These are phyloP conservation scores for Gossypium laxum DNA, from an alignment of 441 rosid species.

Conservation along the genomic window DNA sequence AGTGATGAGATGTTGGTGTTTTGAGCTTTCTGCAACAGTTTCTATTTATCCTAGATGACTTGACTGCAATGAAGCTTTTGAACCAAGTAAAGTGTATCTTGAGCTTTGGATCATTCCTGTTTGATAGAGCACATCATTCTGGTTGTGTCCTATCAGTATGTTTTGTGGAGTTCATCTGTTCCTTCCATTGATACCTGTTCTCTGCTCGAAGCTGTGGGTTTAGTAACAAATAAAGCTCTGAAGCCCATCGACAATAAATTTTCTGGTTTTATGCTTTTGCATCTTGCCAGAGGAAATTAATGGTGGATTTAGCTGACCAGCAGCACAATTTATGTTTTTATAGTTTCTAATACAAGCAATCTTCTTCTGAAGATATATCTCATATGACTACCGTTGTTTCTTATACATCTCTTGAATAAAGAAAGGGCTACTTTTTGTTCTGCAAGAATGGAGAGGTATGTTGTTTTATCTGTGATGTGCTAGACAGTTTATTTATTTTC, in stretches of 20 bases:
- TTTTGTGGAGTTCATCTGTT: slow-evolving; percentile 18
- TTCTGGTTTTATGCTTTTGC: slow-evolving; percentile 24
- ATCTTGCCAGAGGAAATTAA: slow-evolving; percentile 23
- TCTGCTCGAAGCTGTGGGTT: slow-evolving; percentile 30
- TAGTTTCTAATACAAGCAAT: slow-evolving; percentile 24
- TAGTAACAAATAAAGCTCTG: slow-evolving; percentile 41
- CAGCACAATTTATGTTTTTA: slow-evolving; percentile 21
- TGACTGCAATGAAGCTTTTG: slow-evolving; percentile 27
- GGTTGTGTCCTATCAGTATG: slow-evolving; percentile 35
- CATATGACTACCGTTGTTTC: slow-evolving; percentile 26
- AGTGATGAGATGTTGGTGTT: slow-evolving; percentile 21
- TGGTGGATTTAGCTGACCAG: slow-evolving; percentile 32
- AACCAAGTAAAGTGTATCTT: slow-evolving; percentile 30
- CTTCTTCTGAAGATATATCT: slow-evolving; percentile 31
- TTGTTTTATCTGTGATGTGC: slow-evolving; percentile 5
- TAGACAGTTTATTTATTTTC: background rate
- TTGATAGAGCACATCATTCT: slow-evolving; percentile 22
- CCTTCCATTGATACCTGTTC: slow-evolving; percentile 17
- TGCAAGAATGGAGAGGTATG: slow-evolving; percentile 77
- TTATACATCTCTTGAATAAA: slow-evolving; percentile 39
- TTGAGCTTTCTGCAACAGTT: slow-evolving; percentile 23
- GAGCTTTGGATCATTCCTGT: slow-evolving; percentile 27
- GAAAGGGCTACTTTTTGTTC: slow-evolving; percentile 27
- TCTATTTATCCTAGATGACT: slow-evolving; percentile 30
- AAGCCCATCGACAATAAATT: slow-evolving; percentile 32